phyloP scores from a whole-genome alignment of 768 basidiomycete species.

The Russula compacta region DNA sequence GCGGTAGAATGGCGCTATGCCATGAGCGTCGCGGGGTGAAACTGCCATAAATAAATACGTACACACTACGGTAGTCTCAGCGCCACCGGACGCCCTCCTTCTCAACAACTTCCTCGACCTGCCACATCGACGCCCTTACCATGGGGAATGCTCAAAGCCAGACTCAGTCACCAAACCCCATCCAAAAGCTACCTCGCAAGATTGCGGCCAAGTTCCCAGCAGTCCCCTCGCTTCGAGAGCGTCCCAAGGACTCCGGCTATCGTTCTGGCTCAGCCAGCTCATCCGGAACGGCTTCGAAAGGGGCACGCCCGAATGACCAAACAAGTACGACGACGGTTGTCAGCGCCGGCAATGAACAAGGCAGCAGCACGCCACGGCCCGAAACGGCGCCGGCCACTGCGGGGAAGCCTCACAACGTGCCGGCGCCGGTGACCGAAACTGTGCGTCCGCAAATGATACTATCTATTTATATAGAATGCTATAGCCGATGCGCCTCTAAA shows the following conservation, averaged over 20 bases:
- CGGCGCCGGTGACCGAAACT: conserved; percentile 10
- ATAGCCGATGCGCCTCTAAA: neutral
- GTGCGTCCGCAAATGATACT: conserved; percentile 5
- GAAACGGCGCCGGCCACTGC: conserved; percentile 7
- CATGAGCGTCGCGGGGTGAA: neutral
- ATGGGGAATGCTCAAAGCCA: conserved; percentile 20
- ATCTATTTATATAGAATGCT: neutral
- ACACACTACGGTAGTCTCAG: conserved; percentile 6
- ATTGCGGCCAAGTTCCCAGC: neutral
- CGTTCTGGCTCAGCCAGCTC: conserved; percentile 14
- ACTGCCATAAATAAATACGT: conserved; percentile 15
- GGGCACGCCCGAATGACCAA: neutral
- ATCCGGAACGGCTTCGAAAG: conserved; percentile 5
- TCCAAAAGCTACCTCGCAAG: neutral
- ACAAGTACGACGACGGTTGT: neutral
- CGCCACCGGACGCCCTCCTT: neutral
- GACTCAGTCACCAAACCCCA: neutral
- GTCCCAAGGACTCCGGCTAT: conserved; percentile 16
- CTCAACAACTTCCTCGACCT: neutral
- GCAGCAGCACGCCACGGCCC: neutral
- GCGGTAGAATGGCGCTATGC: neutral
- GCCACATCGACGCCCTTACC: conserved; percentile 5
- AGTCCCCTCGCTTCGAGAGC: neutral
- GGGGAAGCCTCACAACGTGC: neutral
- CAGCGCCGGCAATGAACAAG: neutral